Evolutionary conservation across 257 asterid genomes (phyloP), one percentile per base, ranked within the genome.

Genomic region (Asclepias syriaca): DNA sequence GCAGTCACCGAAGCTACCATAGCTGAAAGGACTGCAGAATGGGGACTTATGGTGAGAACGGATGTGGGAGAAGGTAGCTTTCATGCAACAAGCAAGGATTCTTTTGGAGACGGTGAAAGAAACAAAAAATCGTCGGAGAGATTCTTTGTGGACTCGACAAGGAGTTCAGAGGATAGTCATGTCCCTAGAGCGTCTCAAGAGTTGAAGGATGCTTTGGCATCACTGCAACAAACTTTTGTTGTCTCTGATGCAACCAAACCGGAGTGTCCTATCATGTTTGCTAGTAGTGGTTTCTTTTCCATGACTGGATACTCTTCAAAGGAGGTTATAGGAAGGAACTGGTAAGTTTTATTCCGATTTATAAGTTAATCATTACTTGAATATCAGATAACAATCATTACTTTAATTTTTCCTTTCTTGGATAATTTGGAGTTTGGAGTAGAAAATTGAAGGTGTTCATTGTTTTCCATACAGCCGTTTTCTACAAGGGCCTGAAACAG

Each of bases 221-320:
- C 97, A n/a, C 77, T 94, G 70, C 94, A 94, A 65, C 99, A 94
- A 87, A 91, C 99, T n/a, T 94, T 94, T 60, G 97, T 91, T 2
- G 99, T 94, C 55, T 94, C 99, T 6, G 99, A 94, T 85, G 97
- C 97, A 7, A 91, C 99, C 1, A 94, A 91, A 79, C 97, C 95
- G 0, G 98, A 94, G 39, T 88, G 95, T 80, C 98, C 97, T 4
- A 94, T 94, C 48, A 72, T 94, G 87, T 94, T 88, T 83, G 96
- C 96, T 50, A 94, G 98, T 79, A 87, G 96, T 75, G 98, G 98
- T 72, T 94, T 94, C 74, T 94, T 91, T 82, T 78, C 79, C 45
- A 88, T 91, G 90, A 94, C 98, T 43, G 98, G 98, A 66, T 94
- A 94, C 82, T 83, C 97, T 53, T 81, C 88, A 22, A 84, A 91